Base-by-base conservation (phyloP, 495 filamentous ascomycete genomes). In the Endocarpon pusillum region DNA sequence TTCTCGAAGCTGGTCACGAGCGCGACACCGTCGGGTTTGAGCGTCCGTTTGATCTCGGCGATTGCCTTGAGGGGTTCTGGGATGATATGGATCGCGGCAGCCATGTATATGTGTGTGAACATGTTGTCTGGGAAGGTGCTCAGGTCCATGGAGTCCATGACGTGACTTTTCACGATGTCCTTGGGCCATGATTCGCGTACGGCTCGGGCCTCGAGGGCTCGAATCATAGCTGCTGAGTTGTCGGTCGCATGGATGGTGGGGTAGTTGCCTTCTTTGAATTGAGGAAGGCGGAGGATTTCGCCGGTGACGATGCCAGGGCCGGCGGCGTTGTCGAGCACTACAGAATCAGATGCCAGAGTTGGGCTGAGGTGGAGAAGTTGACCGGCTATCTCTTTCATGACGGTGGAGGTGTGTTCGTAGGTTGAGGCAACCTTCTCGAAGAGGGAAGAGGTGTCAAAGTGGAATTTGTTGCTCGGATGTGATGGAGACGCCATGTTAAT, bases 61-160 rank as follows among this genome's bases (percentile, higher is more conserved):
- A 50, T 33, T 2, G 42, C 47, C 11, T 41, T 30, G 1, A 39
- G 33, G 3, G 53, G 51, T 33, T 52, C 47, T 1, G 29, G 14
- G 25, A 54, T 44, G 33, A 43, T 41, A 41, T 55, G 57, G 37
- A 58, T 51, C 38, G 47, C 48, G 18, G 56, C 51, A 43, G 51
- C 57, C 38, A 51, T 45, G 38, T 59, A 54, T 24, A 43, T 50
- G 48, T 59, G 53, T 16, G 52, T 55, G 45, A 61, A 55, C 32
- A 37, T 34, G 18, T 43, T 29, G 16, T 50, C 42, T 7, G 45
- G 33, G 15, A 51, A 31, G 5, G 5, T 16, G 4, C 8, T 25
- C 8, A 31, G 28, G 28, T 17, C 5, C 28, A 6, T 5, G 28
- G 5, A n/a, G 28, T 31, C 28, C 28, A 31, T 14, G 25, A 33